These are phyloP conservation scores for Curvularia lunata DNA, from an alignment of 2,329 filamentous ascomycete species.

Conservation along the genomic window DNA sequence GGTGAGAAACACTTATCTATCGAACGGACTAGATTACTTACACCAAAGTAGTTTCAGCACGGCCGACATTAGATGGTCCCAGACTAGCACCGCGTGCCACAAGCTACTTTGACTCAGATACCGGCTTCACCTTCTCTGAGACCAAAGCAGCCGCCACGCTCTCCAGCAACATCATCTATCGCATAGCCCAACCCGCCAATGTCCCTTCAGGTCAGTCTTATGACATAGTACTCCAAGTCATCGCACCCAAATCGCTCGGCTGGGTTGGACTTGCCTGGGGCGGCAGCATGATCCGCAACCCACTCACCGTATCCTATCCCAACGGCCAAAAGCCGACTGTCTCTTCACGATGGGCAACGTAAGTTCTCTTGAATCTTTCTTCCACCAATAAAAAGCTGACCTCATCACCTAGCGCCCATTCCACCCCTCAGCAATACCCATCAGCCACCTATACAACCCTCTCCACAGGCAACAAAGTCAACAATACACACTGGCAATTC, in stretches of 20 bases:
- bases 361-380: too few relatives aligned
- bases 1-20: constrained; percentile 16
- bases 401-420: constrained; percentile 25
- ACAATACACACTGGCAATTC: constrained; percentile 43
- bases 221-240: constrained; percentile 39
- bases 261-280: constrained; percentile 44
- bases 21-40: neutral
- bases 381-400: neutral
- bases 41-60: constrained; percentile 19
- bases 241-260: constrained; percentile 35
- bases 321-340: constrained; percentile 35
- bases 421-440: constrained; percentile 31
- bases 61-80: constrained; percentile 16
- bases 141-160: constrained; percentile 39
- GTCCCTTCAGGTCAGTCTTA: constrained; percentile 28
- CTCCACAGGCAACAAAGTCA: constrained; percentile 35
- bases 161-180: constrained; percentile 34
- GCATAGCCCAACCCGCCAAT: constrained; percentile 36
- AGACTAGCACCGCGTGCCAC: constrained; percentile 21
- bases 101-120: constrained; percentile 36
- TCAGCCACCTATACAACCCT: constrained; percentile 35
- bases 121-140: constrained; percentile 45
- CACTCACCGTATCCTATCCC: constrained; percentile 39
- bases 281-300: constrained; percentile 42
- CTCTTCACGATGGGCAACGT: constrained; percentile 43